A percentile compares a stretch with the other conserved stretches of the same genome.
These are phyloP conservation scores for Colletotrichum lentis DNA, from an alignment of 2,329 filamentous ascomycete species.

Conservation along the genomic window DNA sequence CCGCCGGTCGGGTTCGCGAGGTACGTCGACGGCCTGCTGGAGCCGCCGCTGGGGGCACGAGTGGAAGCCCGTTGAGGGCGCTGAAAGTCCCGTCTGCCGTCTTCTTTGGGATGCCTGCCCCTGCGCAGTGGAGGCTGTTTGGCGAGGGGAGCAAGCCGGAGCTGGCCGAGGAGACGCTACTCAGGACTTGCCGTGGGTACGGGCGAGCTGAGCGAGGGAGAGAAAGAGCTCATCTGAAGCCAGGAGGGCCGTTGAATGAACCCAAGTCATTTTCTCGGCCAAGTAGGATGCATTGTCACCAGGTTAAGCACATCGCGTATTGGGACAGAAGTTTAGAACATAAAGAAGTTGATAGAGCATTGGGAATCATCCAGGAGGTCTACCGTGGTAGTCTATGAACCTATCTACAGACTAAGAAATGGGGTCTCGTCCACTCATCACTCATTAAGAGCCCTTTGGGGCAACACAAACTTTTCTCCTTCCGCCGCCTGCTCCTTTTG, in stretches of 20 bases:
- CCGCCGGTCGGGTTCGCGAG: no score
- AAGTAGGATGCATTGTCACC: not conserved
- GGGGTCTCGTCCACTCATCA: conserved; percentile 38
- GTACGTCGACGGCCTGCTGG: no score
- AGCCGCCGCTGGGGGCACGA: no score
- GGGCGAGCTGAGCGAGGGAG: conserved; percentile 41
- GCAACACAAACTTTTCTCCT: conserved; percentile 18
- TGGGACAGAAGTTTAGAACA: not conserved
- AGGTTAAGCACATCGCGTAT: not conserved
- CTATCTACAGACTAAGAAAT: conserved; percentile 38
- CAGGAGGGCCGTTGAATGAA: not conserved
- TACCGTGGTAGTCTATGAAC: conserved; percentile 35
- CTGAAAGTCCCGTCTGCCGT: conserved; percentile 45
- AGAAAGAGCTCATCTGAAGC: conserved; percentile 37
- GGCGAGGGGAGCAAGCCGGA: conserved; percentile 45
- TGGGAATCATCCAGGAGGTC: conserved; percentile 35
- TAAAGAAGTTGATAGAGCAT: conserved; percentile 30
- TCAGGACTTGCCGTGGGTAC: conserved; percentile 43
- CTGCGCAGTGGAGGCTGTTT: conserved; percentile 48
- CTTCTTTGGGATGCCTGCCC: conserved; percentile 48
- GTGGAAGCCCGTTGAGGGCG: conserved; percentile 42
- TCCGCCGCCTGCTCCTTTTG: not conserved
- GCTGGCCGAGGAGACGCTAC: conserved; percentile 46
- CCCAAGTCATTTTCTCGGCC: not conserved
- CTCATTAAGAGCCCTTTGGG: conserved; percentile 35